Evolutionary conservation across 495 filamentous ascomycete species (phyloP), one percentile per base, ranked within the genome.

Genomic region (Pyrenopolyporus hunteri): DNA sequence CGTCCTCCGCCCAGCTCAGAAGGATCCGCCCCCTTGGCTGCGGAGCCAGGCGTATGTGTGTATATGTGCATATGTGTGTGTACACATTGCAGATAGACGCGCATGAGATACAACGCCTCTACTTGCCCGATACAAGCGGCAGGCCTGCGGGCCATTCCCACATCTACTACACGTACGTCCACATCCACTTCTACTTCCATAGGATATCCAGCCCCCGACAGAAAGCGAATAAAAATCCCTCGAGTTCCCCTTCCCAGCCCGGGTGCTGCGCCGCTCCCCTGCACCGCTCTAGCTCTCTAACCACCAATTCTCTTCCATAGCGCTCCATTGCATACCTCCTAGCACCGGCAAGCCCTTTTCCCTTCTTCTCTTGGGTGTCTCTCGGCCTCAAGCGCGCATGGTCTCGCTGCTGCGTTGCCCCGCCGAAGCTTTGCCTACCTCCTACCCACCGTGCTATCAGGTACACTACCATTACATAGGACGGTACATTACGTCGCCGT

Each of bases 191-290:
- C 19, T 9, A n/a, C n/a, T n/a, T n/a, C n/a, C n/a, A n/a, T n/a
- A n/a, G n/a, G n/a, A n/a, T n/a, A 45, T 59, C 13, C 37, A 44
- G 9, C 16, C 26, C 9, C 11, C 26, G 3, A 10, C 43, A 29
- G 6, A 55, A 44, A 22, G 49, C 54, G 61, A 53, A 49, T 16
- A 11, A 39, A n/a, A 47, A 65, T 59, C 62, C 56, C 58, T 59
- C 56, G 62, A 65, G 14, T n/a, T n/a, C 17, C 7, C 32, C 37
- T 42, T 32, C 20, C 17, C 53, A 10, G 36, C 19, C 49, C 39
- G 52, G n/a, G 9, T 32, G 40, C 62, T 59, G 45, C 53, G 62
- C 62, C 62, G 29, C 56, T 56, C 50, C 49, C 50, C 50, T 65
- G 45, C 62, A 44, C 57, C 29, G 19, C 16, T 49, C 16, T 23